phyloP scores from a whole-genome alignment of 495 filamentous ascomycete species.

The Penicillium coffeae region DNA sequence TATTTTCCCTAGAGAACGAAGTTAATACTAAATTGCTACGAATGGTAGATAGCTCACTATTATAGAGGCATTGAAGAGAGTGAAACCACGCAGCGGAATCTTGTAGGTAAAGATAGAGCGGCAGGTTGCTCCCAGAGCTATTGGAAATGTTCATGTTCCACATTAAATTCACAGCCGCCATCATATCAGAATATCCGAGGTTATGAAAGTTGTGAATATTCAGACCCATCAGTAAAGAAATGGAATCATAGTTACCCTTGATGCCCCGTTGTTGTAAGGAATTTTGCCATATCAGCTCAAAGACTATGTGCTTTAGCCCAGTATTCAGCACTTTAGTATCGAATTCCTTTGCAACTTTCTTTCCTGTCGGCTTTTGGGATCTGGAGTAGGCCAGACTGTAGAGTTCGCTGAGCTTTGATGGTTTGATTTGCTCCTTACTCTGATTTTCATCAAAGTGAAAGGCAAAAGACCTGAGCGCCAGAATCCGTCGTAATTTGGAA shows the following conservation, averaged over 20 bases:
- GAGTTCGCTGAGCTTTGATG: not conserved
- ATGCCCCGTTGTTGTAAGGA: not conserved
- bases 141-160: too few relatives aligned
- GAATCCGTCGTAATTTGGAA: not conserved
- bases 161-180: not conserved
- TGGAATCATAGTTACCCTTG: not conserved
- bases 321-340: not conserved
- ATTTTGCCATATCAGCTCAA: not conserved
- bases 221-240: not conserved
- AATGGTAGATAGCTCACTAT: too few relatives aligned
- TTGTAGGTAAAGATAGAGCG: too few relatives aligned
- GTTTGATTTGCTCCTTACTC: not conserved
- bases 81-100: too few relatives aligned
- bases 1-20: too few relatives aligned
- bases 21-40: too few relatives aligned
- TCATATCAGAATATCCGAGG: not conserved
- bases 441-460: not conserved
- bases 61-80: too few relatives aligned
- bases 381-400: not conserved
- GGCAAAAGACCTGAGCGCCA: not conserved
- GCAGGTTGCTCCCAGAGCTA: too few relatives aligned
- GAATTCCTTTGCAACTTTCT: not conserved
- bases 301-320: not conserved
- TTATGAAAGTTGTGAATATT: not conserved
- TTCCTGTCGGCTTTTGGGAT: not conserved